Evolutionary conservation across 306 rosid species (phyloP).

Genomic region (Trifolium fragiferum): DNA sequence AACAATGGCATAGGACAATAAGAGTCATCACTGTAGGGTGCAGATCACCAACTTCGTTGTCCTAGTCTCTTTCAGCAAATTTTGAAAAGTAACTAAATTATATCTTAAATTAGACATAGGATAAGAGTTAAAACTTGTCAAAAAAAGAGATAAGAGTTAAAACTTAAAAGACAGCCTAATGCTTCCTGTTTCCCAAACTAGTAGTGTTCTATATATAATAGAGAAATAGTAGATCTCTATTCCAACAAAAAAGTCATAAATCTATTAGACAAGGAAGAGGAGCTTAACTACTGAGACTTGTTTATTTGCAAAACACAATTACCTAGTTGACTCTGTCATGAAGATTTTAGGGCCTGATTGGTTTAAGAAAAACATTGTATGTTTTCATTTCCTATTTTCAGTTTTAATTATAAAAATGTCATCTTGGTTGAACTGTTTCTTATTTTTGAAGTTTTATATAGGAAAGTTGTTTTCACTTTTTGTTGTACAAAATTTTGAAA

Average conservation of each 20-base stretch:
- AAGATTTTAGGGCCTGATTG: conserved; percentile 1
- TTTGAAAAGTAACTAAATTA: conserved; percentile 14
- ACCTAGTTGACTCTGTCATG: background rate
- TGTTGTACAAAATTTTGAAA: background rate
- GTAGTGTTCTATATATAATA: conserved; percentile 3
- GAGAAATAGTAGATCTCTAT: conserved; percentile 2
- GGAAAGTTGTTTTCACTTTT: background rate
- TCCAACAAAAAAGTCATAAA: conserved; percentile 24
- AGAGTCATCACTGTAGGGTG: background rate
- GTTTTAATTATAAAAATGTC: background rate
- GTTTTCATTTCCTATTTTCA: background rate
- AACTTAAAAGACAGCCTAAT: background rate
- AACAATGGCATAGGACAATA: conserved; percentile 12
- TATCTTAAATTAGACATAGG: conserved; percentile 26
- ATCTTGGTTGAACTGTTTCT: background rate
- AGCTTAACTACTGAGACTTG: background rate
- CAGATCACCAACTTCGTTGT: conserved; percentile 27
- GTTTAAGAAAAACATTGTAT: background rate
- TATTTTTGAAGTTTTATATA: background rate
- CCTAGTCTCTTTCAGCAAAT: conserved; percentile 24
- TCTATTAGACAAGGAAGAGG: conserved; percentile 9
- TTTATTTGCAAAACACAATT: background rate
- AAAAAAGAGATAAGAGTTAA: too few species aligned
- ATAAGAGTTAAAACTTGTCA: conserved; percentile 27
- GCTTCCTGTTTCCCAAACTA: conserved; percentile 22